Evolutionary conservation across 352 stramenopile species (phyloP).

Genomic region (Globisporangium lucens): DNA sequence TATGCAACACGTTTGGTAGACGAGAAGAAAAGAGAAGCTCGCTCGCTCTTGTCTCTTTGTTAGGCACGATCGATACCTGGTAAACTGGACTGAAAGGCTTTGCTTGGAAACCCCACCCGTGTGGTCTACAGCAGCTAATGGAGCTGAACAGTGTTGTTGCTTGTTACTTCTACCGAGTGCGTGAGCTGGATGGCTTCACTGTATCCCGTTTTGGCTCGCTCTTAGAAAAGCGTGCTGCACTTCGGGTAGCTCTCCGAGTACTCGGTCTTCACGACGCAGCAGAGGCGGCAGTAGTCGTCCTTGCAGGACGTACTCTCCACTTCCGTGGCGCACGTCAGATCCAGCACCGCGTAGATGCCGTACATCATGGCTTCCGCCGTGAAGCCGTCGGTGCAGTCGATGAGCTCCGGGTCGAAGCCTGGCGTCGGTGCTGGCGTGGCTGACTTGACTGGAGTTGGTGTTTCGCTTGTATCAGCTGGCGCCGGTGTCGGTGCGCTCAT

Average conservation of each 20-base stretch:
- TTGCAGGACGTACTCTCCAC: not conserved
- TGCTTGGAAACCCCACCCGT: too few species aligned
- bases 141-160: too few species aligned
- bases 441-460: not conserved
- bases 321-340: not conserved
- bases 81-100: too few species aligned
- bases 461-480: not conserved
- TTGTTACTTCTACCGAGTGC: too few species aligned
- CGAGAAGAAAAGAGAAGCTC: too few species aligned
- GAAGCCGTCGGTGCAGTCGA: not conserved
- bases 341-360: slow-evolving; percentile 3
- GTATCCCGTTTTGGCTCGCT: not conserved
- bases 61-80: too few species aligned
- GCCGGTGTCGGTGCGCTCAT: not conserved
- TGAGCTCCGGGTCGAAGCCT: not conserved
- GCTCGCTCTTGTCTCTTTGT: too few species aligned
- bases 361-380: not conserved
- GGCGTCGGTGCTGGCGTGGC: not conserved
- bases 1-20: too few species aligned
- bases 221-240: not conserved
- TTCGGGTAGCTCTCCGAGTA: not conserved
- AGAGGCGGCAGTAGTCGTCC: slow-evolving; percentile 2
- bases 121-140: too few species aligned
- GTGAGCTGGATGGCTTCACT: not conserved
- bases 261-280: not conserved